Base-by-base conservation (phyloP, 331 rosid species). In the Erythrophleum ivorense region DNA sequence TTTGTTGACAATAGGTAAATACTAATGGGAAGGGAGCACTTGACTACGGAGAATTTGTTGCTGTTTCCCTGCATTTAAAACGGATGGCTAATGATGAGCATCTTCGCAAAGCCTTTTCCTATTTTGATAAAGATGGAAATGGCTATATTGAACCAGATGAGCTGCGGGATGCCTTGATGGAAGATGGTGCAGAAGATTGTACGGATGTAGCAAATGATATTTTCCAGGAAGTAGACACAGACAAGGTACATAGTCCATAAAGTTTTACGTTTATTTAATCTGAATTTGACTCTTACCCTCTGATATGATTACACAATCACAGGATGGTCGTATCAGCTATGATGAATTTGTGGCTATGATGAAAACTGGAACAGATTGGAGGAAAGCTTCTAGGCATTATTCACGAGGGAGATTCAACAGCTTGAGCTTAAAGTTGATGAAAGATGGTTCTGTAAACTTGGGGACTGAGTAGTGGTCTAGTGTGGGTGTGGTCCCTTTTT, bases 331-430 rank as follows among this genome's bases (percentile, higher is more conserved):
- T 50, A 96, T 96, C 82, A 96, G 99, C 92, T 96, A 93, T 33
- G 98, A 96, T 8, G 99, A 96, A 87, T 96, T 96, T 71, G 92
- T 88, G 58, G 93, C 99, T 5, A 95, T 95, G 99, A 95, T 95
- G 99, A 95, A 92, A 85, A 95, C 99, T 0, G 98, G 99, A 64
- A 96, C 99, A 5, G 99, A 96, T 86, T 96, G 99, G 99, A 94
- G 99, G 89, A 96, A 96, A 83, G 99, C 99, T 5, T 96, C 99
- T 62, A 85, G 99, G 78, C 99, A 96, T 89, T 96, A 96, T 86
- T 96, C 99, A 8, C 91, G 99, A 55, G 99, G 99, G 70, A 92
- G 99, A 92, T 96, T 96, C 89, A 96, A 96, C 87, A 96, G 96
- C 88, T 91, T 96, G 84, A 96, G 99, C 95, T 86, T 96, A 71